These are phyloP conservation scores for Dalbergia cochinchinensis DNA, from an alignment of 306 rosid genomes.

Conservation along the genomic window DNA sequence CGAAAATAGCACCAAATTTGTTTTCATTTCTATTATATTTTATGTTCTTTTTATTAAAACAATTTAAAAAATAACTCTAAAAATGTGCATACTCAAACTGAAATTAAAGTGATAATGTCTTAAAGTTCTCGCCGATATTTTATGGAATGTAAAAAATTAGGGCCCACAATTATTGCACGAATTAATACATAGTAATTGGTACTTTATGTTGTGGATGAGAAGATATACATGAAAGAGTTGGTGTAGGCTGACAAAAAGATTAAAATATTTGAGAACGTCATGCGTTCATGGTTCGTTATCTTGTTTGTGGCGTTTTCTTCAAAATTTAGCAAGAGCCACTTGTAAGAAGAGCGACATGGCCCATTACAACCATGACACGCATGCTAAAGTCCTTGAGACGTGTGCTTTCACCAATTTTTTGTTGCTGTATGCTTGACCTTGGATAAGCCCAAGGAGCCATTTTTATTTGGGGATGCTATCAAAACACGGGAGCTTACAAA, in stretches of 20 bases:
- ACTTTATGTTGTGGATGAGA: constrained; percentile 13
- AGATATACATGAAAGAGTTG: constrained; percentile 8
- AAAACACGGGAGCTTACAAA: too few relatives aligned
- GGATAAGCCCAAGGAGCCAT: too few relatives aligned
- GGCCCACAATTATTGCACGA: not conserved
- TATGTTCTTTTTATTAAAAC: too few relatives aligned
- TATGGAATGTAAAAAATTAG: not conserved
- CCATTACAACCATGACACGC: constrained; percentile 43
- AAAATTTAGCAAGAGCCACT: constrained; percentile 29
- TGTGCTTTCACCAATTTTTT: not conserved
- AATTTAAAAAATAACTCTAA: too few relatives aligned
- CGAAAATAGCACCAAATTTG: too few relatives aligned
- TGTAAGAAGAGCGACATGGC: constrained; percentile 9
- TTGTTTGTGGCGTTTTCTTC: constrained; percentile 50
- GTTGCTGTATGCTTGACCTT: not conserved
- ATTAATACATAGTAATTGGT: not conserved
- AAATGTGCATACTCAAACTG: not conserved
- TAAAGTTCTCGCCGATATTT: constrained; percentile 20
- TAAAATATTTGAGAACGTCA: constrained; percentile 50
- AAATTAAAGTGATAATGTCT: not conserved
- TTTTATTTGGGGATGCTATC: too few relatives aligned
- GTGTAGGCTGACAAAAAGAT: constrained; percentile 17
- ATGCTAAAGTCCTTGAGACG: constrained; percentile 1
- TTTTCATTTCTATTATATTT: too few relatives aligned
- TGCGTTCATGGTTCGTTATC: constrained; percentile 55